Evolutionary conservation across 495 filamentous ascomycete genomes (phyloP).

Genomic region (Staphylotrichum longicolle): DNA sequence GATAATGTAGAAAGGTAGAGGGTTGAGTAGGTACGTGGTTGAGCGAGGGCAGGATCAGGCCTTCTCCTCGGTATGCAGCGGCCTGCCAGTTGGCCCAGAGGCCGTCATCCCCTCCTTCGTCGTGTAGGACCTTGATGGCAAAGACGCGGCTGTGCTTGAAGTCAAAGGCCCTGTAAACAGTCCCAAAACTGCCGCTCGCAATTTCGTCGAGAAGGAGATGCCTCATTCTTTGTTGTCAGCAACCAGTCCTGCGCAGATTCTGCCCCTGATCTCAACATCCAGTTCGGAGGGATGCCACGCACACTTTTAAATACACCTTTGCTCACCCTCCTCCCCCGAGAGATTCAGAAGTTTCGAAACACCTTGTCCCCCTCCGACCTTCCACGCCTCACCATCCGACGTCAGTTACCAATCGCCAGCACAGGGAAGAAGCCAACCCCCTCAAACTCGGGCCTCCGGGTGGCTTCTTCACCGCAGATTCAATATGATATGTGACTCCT

Average conservation of each 20-base stretch:
- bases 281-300: no score
- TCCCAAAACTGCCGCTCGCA: not conserved
- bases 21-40: not conserved
- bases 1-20: not conserved
- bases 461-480: not conserved
- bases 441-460: not conserved
- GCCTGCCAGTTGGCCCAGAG: no score
- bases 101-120: not conserved
- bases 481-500: not conserved
- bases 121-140: not conserved
- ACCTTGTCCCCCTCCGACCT: not conserved
- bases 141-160: not conserved
- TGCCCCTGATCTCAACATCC: no score
- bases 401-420: not conserved
- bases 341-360: not conserved
- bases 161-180: not conserved
- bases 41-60: conserved; percentile 4
- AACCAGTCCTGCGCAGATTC: no score
- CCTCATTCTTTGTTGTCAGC: not conserved
- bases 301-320: no score
- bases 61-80: not conserved
- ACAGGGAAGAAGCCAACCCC: not conserved
- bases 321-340: not conserved
- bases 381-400: not conserved
- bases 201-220: not conserved